Evolutionary conservation across 2,329 filamentous ascomycete species (phyloP), one percentile per base, ranked within the genome.

Genomic region (Ophiostoma ulmi): DNA sequence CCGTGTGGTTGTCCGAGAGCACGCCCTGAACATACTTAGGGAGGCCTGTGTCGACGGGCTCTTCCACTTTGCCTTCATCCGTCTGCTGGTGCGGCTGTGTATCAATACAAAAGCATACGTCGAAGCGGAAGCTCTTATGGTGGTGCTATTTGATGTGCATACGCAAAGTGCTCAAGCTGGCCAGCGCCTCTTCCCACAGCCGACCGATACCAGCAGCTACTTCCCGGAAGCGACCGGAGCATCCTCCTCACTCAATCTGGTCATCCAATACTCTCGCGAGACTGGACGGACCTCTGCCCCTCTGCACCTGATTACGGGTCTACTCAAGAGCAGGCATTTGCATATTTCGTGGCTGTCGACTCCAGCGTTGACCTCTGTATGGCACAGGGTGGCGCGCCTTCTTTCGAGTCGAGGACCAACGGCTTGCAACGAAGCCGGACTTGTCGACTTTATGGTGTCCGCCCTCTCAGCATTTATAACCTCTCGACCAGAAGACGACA

Each of bases 341-440:
- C 82, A 82, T 0, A 69, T 77, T 5, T 77, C 80, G 11, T 85
- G 84, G 84, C 75, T 85, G 36, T 79, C 80, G 5, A 83, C 82
- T 0, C 76, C 74, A 35, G 79, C 78, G 3, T 82, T 84, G 70
- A 75, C 77, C n/a, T 71, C 73, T 1, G 61, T 83, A 38, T 85
- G 83, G 83, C 77, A 77, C 3, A 73, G 75, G 11, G 77, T 80
- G 3, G 76, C 81, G 26, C 79, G 79, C 26, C 73, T 73, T 8
- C 71, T 85, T 20, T 79, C 80, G 0, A 74, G 76, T 10, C 75
- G 75, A 20, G 31, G 52, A 13, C 20, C 31, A 14, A 55, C 71
- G 7, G 72, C 72, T 5, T 74, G 74, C 3, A 78, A 78, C 69
- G 71, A 77, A 22, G 80, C 81, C 36, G 78, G 78, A 2, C 70